Evolutionary conservation across 257 asterid genomes (phyloP), one percentile per base, ranked within the genome.

Genomic region (Fraxinus excelsior): DNA sequence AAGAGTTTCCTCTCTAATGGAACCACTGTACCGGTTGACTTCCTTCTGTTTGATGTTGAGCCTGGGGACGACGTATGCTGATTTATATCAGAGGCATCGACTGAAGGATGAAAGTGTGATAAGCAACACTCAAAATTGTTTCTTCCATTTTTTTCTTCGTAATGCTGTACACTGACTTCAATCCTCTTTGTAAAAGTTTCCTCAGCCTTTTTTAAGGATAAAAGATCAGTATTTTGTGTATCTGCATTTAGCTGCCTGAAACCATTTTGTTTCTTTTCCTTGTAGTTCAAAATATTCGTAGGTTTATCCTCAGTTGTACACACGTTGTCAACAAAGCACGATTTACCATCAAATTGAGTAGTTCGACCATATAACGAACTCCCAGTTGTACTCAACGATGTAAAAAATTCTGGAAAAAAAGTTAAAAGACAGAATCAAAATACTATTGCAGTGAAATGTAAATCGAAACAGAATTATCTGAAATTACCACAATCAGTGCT

Each of bases 401-500:
- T 82, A 51, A 79, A 78, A 75, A 80, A 82, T 74, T 90, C 93
- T 89, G 86, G 74, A 76, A 29, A 14, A 72, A 77, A 67, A 29
- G 67, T 53, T 26, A 46, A 23, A 31, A 19, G 37, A 73, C 60
- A 11, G 44, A 65, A 74, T 26, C 56, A 40, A 40, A 60, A 64
- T 44, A 37, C 23, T 64, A 12, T 35, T 23, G 14, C 31, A 11
- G 53, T 44, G 49, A 40, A 40, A 32, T 40, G 18, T 53, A 14
- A 56, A 40, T 9, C n/a, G 13, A n/a, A 60, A 56, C 25, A 53
- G 29, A 25, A 21, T 11, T 37, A 71, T 83, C 51, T 11, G 31
- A 49, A 65, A 76, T 80, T 80, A 94, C 97, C 98, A 82, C 88
- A 96, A 37, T 73, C 71, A 65, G 86, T 74, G 79, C 94, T 90